Base-by-base conservation (phyloP, 176 grass and related monocot species). In the Aegilops speltoides region DNA sequence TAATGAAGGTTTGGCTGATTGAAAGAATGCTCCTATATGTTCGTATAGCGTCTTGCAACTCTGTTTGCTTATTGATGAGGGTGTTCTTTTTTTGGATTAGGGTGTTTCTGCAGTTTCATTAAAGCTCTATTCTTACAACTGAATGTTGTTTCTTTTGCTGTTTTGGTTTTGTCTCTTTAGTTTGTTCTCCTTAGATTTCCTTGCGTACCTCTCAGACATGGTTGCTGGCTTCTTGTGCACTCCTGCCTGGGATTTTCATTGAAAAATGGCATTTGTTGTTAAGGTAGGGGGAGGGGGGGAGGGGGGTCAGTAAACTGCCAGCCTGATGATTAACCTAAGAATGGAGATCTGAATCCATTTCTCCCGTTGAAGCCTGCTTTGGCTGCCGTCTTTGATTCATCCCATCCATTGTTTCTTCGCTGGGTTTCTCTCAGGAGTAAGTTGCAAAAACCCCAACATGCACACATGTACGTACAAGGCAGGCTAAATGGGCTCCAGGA, bases 281-380 rank as follows among this genome's bases (percentile, higher is more conserved):
- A n/a, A n/a, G n/a, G n/a, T n/a, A n/a, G n/a, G n/a, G n/a, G n/a
- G n/a, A n/a, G n/a, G n/a, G n/a, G n/a, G n/a, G 41, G 10, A 31
- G 25, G 66, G 32, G 24, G 4, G 6, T 67, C 11, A 80, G 31
- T 66, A 33, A 76, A 62, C 69, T 88, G 38, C 71, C 10, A 40
- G 71, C 83, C 79, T 86, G 38, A 90, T 82, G 83, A 90, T 90
- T 82, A 77, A 25, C 79, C 79, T 20, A 85, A 81, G 77, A 89
- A 81, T 13, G 77, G 87, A 85, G 59, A 89, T 89, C 59, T 80
- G 43, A 81, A 61, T 66, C 38, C 33, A 23, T 8, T 77, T 77
- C 45, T 19, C 22, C 26, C 19, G 72, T 88, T 1, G 86, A 68
- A 88, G 86, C 79, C 61, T 5, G 61, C 70, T 77, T 77, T 77